phyloP scores from a whole-genome alignment of 352 stramenopile species.

The Globisporangium orthogonon region DNA sequence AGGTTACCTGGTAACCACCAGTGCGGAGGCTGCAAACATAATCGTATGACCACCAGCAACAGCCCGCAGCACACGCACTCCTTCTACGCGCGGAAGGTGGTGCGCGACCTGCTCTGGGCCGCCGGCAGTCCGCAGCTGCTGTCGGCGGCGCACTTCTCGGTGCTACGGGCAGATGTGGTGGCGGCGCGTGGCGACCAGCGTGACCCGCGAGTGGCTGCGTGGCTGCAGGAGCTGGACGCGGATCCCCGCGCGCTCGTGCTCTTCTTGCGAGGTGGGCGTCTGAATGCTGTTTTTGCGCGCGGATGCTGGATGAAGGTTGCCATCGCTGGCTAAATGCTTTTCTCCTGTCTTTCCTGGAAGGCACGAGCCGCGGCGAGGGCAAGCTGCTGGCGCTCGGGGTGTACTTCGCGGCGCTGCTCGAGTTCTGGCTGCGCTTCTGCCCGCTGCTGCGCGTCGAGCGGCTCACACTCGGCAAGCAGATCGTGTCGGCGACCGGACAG shows the following conservation, averaged over 20 bases:
- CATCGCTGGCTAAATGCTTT: neutral
- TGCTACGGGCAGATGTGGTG: slow-evolving; percentile 25
- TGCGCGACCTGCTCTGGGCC: slow-evolving; percentile 62
- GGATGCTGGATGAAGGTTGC: neutral
- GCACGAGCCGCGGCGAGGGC: slow-evolving; percentile 22
- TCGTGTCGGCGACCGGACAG: slow-evolving; percentile 50
- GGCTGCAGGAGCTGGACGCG: slow-evolving; percentile 33
- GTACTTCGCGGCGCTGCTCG: slow-evolving; percentile 65
- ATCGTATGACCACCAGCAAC: too few species aligned
- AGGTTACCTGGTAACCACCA: too few species aligned
- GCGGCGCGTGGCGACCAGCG: slow-evolving; percentile 19
- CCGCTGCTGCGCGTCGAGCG: slow-evolving; percentile 30
- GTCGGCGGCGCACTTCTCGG: slow-evolving; percentile 24
- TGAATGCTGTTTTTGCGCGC: too few species aligned
- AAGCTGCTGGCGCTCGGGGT: slow-evolving; percentile 47
- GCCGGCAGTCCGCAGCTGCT: slow-evolving; percentile 58
- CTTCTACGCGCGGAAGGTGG: slow-evolving; percentile 39
- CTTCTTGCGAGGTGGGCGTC: slow-evolving; percentile 44
- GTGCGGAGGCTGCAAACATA: neutral
- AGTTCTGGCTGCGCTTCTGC: slow-evolving; percentile 63
- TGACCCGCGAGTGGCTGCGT: slow-evolving; percentile 27
- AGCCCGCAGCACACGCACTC: too few species aligned
- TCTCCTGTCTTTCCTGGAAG: slow-evolving; percentile 11
- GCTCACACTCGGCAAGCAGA: slow-evolving; percentile 51
- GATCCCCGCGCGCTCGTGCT: slow-evolving; percentile 35